Evolutionary conservation across 2,329 filamentous ascomycete genomes (phyloP), one percentile per base, ranked within the genome.

Genomic region (Cyphellophora europaea): DNA sequence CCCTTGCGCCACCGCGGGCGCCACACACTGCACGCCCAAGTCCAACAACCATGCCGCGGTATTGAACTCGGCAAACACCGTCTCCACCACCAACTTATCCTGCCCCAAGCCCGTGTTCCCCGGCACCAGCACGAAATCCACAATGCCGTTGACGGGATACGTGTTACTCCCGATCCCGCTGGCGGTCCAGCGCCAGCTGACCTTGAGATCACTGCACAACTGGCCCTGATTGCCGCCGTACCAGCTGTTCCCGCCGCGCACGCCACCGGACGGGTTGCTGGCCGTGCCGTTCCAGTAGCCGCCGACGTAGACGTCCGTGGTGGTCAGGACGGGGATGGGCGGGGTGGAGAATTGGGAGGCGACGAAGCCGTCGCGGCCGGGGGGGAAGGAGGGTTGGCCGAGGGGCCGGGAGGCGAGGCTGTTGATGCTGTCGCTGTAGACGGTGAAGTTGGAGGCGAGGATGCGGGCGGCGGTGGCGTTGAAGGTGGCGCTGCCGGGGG

Each of bases 41-140:
- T 43, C 41, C 36, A 42, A 32, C 27, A 42, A 27, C 43, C 43
- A 46, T 17, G 41, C 18, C 14, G 40, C 34, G 37, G 41, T 44
- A 48, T 59, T 57, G 44, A 58, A 58, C 45, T 60, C 57, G 19
- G 53, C 54, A 21, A 49, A 52, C 11, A 58, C 40, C 34, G 37
- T 49, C 42, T 50, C 43, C 38, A 59, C 48, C 44, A 50, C 50
- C 55, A 54, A 59, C 16, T 37, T 40, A 11, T 45, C 48, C 3
- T 40, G 36, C 27, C 42, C 12, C 8, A 33, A 35, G 14, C 35
- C 27, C 21, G 40, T 25, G 33, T 43, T 43, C 16, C 43, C 40
- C 27, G 48, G 44, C n/a, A 43, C 44, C 12, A 55, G 35, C 35
- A 56, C 50, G 17, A 50, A 8, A n/a, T 25, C 21, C 8, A 25